Evolutionary conservation across 495 filamentous ascomycete genomes (phyloP), one percentile per base, ranked within the genome.

Genomic region (Lepraria neglecta): DNA sequence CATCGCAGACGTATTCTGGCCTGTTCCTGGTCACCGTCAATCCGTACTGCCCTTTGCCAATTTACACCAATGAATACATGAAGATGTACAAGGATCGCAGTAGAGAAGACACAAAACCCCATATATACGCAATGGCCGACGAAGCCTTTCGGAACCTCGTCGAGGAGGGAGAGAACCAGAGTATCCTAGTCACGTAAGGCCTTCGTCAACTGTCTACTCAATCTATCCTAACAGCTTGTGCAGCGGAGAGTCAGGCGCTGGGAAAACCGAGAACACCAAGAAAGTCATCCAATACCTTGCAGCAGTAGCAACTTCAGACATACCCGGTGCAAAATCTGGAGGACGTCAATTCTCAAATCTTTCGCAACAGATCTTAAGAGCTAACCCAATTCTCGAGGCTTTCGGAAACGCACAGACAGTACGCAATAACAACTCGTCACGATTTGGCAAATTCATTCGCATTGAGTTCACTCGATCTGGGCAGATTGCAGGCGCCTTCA

Each of bases 201-300:
- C 24, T 35, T 27, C 59, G 11, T 14, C 27, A 33, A 21, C 10
- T 11, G 3, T 4, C 21, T 55, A 21, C 17, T 12, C 10, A 17
- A 15, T 12, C 38, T 21, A 4, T 27, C 44, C 56, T 60, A 40
- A 61, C 45, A 19, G 45, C 27, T 43, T 4, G 38, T 50, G 19
- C 56, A 84, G 81, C 35, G 95, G 95, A 71, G 95, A 99, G 75
- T 99, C 95, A 24, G 95, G 95, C 64, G 95, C 95, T 31, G 95
- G 95, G 64, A 99, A 99, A 75, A 99, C 95, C 0, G 95, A 99
- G 71, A 99, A 99, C 65, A 99, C 95, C 3, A 99, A 99, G 70
- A 99, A 99, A 73, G 95, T 99, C 54, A 99, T 99, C 58, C 95
- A 99, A 64, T 99, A 97, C 72, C 82, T 99, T 51, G 95, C 95